These are phyloP conservation scores for Ophiognomonia clavigignenti-juglandacearum DNA, from an alignment of 2,329 filamentous ascomycete genomes.

Conservation along the genomic window DNA sequence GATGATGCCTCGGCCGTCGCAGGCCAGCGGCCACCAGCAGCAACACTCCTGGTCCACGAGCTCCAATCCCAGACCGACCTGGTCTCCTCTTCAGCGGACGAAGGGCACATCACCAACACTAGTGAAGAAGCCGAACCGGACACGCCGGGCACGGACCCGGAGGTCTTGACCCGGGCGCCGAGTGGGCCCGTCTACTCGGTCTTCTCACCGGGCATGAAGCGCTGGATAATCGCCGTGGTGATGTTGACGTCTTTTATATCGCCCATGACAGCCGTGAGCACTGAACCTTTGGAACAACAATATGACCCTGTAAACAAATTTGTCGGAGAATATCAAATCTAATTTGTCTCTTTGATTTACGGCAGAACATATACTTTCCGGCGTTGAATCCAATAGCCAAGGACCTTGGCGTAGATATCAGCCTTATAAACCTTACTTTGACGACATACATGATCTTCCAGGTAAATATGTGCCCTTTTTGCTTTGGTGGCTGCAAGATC, in stretches of 20 bases:
- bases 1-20: constrained; percentile 10
- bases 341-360: not conserved
- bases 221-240: constrained; percentile 50
- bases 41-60: not conserved
- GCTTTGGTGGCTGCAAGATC: no score
- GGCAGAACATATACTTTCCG: constrained; percentile 50
- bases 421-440: constrained; percentile 43
- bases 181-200: constrained; percentile 36
- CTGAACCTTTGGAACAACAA: not conserved
- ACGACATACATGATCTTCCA: constrained; percentile 62
- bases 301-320: no score
- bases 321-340: not conserved
- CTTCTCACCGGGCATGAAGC: constrained; percentile 37
- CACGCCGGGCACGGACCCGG: constrained; percentile 21
- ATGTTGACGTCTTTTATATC: constrained; percentile 49
- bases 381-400: constrained; percentile 34
- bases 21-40: constrained; percentile 8
- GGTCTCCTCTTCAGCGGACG: constrained; percentile 8
- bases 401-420: constrained; percentile 33
- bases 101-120: constrained; percentile 9
- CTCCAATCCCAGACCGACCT: not conserved
- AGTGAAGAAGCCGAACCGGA: constrained; percentile 7
- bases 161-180: constrained; percentile 28
- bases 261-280: constrained; percentile 44
- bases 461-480: no score